Evolutionary conservation across 306 rosid genomes (phyloP), one percentile per base, ranked within the genome.

Genomic region (Mimosa pudica): DNA sequence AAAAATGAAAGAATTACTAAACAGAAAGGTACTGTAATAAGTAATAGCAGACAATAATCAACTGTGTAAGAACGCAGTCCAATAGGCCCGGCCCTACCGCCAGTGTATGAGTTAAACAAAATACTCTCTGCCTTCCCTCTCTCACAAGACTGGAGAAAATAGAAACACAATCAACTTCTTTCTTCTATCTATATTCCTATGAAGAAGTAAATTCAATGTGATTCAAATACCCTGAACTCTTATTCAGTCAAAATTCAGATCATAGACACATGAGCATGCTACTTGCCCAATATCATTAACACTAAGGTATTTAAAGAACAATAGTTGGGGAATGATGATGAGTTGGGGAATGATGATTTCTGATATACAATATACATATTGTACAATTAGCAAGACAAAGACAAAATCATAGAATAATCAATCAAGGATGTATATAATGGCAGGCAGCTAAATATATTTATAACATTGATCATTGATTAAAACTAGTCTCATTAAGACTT

Each of bases 361-460:
- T 76, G 42, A 38, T 38, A 38, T 38, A 0, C 42, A 38, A 5
- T 38, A 0, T 38, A 38, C 3, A 32, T 4, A 63, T n/a, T 1
- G 8, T 32, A n/a, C 5, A 6, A 11, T 30, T 33, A n/a, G n/a
- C 4, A 5, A 35, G 1, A 35, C 17, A 62, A 10, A 5, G 10
- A 30, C 13, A 32, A 16, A 67, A 55, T 18, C 52, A 66, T 8
- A 54, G 11, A 81, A 67, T 32, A 81, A 67, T 17, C 49, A 18
- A 14, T 16, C 41, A n/a, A 41, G 33, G 13, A 67, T 49, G 65
- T 16, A 32, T 72, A 52, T 1, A 35, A 49, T 30, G 46, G n/a
- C 48, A 73, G 6, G 11, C 47, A 35, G 71, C 10, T 8, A 66
- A 44, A 66, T 38, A 35, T 65, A 33, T 65, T 12, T 6, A 65